Base-by-base conservation (phyloP, 441 rosid genomes). In the Arabidopsis hybrid region DNA sequence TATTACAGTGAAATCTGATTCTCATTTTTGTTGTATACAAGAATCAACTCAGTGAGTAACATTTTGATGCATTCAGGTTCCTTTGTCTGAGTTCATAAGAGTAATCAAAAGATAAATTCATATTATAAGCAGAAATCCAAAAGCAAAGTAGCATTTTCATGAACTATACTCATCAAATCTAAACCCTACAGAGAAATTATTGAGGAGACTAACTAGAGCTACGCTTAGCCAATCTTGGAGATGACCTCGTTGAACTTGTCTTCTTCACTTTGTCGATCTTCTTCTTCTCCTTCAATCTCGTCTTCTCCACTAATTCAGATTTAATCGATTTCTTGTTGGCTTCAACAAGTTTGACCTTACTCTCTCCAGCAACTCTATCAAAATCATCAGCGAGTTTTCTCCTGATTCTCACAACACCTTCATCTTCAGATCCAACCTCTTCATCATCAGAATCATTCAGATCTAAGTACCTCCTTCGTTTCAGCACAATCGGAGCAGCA, bases 351-450 rank as follows among this genome's bases (percentile, higher is more conserved):
- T 39, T 32, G 40, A 13, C 0, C 2, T 51, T 8, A 6, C 16
- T 43, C 14, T 79, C 82, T 38, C 7, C 78, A 1, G 88, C 95
- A 9, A 88, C 97, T 36, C 73, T 70, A 13, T 94, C 95, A 59
- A 94, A 94, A n/a, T 94, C 97, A 46, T 82, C 92, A 13, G 77
- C 83, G 49, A 94, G 74, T 62, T 86, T 92, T 77, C 97, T 81
- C 60, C 69, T 88, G 1, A 82, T 83, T 60, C 68, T 69, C 29
- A 66, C 80, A 60, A 76, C 78, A 52, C 71, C 59, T 13, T 45
- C 76, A 64, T 50, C 69, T 42, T 36, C 78, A 21, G 77, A 75
- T 61, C 31, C 68, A 10, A 8, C 72, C 6, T 45, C 47, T n/a
- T 70, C 85, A 0, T 69, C 78, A 8, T 79, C 86, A 0, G 83